Base-by-base conservation (phyloP, 139 green algal species). In the Tetraselmis striata region DNA sequence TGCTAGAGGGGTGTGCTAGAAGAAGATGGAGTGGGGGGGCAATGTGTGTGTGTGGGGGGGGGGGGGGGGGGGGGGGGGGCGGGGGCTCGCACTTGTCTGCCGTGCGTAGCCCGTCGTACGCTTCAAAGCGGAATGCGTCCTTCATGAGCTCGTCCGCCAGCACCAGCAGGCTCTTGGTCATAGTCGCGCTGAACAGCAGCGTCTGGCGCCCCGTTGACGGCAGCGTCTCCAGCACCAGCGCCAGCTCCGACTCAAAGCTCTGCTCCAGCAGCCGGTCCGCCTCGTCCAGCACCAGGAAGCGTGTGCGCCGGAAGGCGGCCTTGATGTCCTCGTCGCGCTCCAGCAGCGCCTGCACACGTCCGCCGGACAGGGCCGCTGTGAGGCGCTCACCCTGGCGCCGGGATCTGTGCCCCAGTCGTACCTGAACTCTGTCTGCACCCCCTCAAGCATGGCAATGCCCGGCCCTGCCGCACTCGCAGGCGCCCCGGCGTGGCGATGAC, bases 401-500 rank as follows among this genome's bases (percentile, higher is more conserved):
- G n/a, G n/a, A n/a, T n/a, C n/a, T n/a, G n/a, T n/a, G n/a, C n/a
- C n/a, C n/a, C n/a, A n/a, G n/a, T n/a, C n/a, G n/a, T n/a, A n/a
- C n/a, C n/a, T n/a, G n/a, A n/a, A n/a, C n/a, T n/a, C n/a, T n/a
- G n/a, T n/a, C n/a, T n/a, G n/a, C n/a, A n/a, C n/a, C n/a, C n/a
- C n/a, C n/a, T n/a, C n/a, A n/a, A n/a, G n/a, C n/a, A n/a, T n/a
- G n/a, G n/a, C n/a, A n/a, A n/a, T n/a, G n/a, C n/a, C 2, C 18
- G 28, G 2, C 77, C n/a, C 22, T 80, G 77, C 26, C 27, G 25
- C 23, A 83, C 81, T 27, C 24, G 29, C 29, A 99, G 84, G 2
- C 96, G 85, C 0, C 96, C 96, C 0, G 96, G 96, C 0, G 96
- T 99, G 2, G 96, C 95, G n/a, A 99, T 86, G 0, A 99, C 95